Conservation (phyloP, 23 red algal genomes). For the Gracilaria gracilis region DNA sequence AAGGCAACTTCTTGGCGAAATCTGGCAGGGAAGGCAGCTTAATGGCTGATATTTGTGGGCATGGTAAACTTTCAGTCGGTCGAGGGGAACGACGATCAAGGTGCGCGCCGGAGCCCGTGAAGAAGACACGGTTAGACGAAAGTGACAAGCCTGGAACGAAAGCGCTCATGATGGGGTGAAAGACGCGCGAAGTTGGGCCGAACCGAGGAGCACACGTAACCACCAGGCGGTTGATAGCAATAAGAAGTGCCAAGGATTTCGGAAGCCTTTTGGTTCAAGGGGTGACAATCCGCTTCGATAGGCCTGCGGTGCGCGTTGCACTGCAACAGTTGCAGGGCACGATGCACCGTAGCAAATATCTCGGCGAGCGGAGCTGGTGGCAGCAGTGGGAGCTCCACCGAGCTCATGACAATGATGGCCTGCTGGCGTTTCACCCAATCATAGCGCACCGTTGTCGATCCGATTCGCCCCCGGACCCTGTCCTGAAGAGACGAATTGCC, state of each 20-base stretch:
- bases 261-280: background rate
- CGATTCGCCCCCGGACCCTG: too few species aligned
- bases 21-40: slow-evolving; percentile 38
- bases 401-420: background rate
- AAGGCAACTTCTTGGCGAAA: slow-evolving; percentile 41
- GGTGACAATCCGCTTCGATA: background rate
- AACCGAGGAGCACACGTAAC: background rate
- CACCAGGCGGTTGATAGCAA: too few species aligned
- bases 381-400: background rate
- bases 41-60: slow-evolving; percentile 37
- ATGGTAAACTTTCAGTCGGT: background rate
- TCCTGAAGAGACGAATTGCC: too few species aligned
- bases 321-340: background rate
- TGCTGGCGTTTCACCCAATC: background rate
- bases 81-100: background rate
- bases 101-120: slow-evolving; percentile 31
- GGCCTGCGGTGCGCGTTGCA: background rate
- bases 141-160: slow-evolving; percentile 52
- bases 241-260: background rate
- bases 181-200: background rate
- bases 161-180: slow-evolving; percentile 30
- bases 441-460: background rate
- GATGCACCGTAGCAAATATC: background rate
- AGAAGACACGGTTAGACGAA: slow-evolving; percentile 22
- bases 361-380: background rate